Percentiles rank a stretch among this genome's conserved stretches.
phyloP scores from a whole-genome alignment of 2,329 filamentous ascomycete genomes.

The Metarhizium rileyi region DNA sequence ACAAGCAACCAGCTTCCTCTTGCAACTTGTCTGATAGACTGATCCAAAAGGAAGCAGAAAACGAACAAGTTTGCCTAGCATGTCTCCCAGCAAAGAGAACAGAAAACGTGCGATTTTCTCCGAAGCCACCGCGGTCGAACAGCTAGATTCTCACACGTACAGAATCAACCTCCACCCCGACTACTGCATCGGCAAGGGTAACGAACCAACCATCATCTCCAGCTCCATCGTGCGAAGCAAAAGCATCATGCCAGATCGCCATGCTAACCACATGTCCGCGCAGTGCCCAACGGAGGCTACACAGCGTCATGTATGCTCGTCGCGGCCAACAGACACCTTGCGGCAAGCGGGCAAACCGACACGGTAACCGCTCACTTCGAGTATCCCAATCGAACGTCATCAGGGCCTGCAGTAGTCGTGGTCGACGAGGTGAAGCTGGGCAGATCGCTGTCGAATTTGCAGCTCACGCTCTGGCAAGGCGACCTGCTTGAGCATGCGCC shows the following conservation, averaged over 20 bases:
- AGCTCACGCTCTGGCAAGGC: conserved; percentile 25
- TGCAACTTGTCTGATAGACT: too few relatives aligned
- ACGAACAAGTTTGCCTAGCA: neutral
- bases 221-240: neutral
- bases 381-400: conserved; percentile 23
- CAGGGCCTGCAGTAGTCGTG: conserved; percentile 22
- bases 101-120: neutral
- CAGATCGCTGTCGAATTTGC: conserved; percentile 2
- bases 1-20: too few relatives aligned
- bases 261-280: neutral
- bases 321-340: conserved; percentile 19
- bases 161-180: conserved; percentile 11
- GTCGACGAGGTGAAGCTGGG: conserved; percentile 7
- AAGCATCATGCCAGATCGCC: neutral
- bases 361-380: conserved; percentile 25
- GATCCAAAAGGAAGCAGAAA: neutral
- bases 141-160: conserved; percentile 17
- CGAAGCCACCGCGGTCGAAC: conserved; percentile 12
- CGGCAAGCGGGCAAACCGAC: conserved; percentile 19
- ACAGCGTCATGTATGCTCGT: conserved; percentile 24
- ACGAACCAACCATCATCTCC: neutral
- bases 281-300: conserved; percentile 33
- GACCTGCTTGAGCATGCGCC: conserved; percentile 16
- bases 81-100: neutral
- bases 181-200: conserved; percentile 18